Conservation (phyloP, 164 flowering plant species). For the Warburgia ugandensis region DNA sequence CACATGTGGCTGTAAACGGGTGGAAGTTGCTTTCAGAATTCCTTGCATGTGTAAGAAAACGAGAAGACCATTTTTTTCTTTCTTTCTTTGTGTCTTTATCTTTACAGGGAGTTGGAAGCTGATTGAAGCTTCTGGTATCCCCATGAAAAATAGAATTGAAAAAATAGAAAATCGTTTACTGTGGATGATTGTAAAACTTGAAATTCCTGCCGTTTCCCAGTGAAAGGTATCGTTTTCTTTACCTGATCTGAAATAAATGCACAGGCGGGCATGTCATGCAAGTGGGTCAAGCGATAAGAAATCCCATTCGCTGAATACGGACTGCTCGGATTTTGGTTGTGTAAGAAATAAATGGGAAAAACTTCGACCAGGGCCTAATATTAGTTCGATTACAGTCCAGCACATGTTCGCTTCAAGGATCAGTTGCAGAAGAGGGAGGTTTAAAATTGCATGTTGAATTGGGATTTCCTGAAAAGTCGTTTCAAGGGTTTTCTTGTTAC, state of each 20-base stretch:
- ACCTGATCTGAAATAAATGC: conserved; percentile 5
- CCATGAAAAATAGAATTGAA: too few species aligned
- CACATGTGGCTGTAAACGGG: conserved; percentile 4
- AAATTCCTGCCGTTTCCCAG: too few species aligned
- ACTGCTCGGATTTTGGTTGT: too few species aligned
- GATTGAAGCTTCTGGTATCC: neutral
- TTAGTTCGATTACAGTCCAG: too few species aligned
- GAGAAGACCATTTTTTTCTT: neutral
- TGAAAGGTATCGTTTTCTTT: too few species aligned
- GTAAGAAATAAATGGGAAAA: too few species aligned
- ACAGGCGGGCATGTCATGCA: neutral
- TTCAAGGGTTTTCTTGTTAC: neutral
- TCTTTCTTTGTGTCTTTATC: neutral
- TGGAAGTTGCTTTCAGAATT: too few species aligned
- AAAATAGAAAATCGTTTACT: too few species aligned
- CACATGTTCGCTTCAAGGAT: too few species aligned
- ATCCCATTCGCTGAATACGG: neutral
- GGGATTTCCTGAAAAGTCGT: neutral
- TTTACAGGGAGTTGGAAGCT: neutral
- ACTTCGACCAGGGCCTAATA: too few species aligned
- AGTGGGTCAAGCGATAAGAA: neutral
- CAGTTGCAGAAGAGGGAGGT: neutral
- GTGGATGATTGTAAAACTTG: too few species aligned
- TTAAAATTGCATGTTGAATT: neutral
- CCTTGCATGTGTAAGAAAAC: conserved; percentile 1